phyloP scores from a whole-genome alignment of 2,329 filamentous ascomycete genomes.

The Fusarium sambucinum region DNA sequence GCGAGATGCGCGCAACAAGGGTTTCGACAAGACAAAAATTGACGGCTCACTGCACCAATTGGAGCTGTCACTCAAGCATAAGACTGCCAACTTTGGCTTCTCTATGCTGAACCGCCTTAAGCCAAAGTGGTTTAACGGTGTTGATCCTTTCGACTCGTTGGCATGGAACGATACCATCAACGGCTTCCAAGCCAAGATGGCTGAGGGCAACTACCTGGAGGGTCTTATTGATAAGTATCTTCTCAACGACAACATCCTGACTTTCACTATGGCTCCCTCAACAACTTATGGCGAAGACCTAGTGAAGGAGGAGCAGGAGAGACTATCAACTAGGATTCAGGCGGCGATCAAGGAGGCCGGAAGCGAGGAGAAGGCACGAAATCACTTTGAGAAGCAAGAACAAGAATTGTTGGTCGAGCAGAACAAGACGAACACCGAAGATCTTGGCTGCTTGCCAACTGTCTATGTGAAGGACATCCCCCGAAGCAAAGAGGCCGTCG shows the following conservation, averaged over 20 bases:
- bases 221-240: constrained; percentile 89
- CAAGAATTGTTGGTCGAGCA: constrained; percentile 84
- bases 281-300: constrained; percentile 79
- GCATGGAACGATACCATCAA: constrained; percentile 91
- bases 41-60: constrained; percentile 94
- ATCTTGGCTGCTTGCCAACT: constrained; percentile 88
- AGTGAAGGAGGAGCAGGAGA: constrained; percentile 78
- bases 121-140: constrained; percentile 94
- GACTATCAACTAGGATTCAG: constrained; percentile 80
- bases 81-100: constrained; percentile 95
- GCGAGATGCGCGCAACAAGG: constrained; percentile 75
- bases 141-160: constrained; percentile 90
- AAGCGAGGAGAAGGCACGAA: constrained; percentile 76
- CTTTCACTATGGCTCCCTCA: constrained; percentile 94
- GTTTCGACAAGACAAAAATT: constrained; percentile 91
- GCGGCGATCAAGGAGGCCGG: constrained; percentile 76
- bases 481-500: constrained; percentile 73
- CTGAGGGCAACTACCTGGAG: constrained; percentile 84
- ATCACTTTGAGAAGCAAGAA: constrained; percentile 81
- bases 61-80: constrained; percentile 93
- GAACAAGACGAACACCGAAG: constrained; percentile 84
- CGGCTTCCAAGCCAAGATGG: constrained; percentile 82
- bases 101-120: constrained; percentile 88
- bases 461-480: constrained; percentile 92
- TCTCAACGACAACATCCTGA: constrained; percentile 85